Percentiles rank a stretch among this genome's conserved stretches.
Conservation (phyloP, 1,284 basidiomycete species). For the Cryptococcus floricola region DNA sequence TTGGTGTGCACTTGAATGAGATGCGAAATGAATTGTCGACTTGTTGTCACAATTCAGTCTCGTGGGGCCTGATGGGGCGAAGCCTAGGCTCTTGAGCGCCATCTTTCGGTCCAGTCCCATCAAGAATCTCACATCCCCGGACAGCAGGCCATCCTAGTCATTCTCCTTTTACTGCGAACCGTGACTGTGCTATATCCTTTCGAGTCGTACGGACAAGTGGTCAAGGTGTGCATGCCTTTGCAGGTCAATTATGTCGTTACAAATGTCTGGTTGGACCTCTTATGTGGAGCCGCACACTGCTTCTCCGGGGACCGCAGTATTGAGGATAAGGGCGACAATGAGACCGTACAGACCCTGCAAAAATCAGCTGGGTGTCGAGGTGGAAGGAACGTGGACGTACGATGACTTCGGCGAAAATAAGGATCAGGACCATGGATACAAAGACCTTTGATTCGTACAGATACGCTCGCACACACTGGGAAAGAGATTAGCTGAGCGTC, state of each 20-base stretch:
- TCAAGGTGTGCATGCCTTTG: neutral
- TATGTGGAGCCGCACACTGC: constrained; percentile 26
- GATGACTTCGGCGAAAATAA: constrained; percentile 53
- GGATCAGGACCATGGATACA: constrained; percentile 64
- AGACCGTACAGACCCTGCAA: constrained; percentile 54
- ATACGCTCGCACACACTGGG: constrained; percentile 54
- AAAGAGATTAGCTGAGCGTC: neutral
- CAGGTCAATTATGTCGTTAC: neutral
- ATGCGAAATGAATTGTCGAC: no score
- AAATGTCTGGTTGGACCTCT: neutral
- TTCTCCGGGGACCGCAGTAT: constrained; percentile 45
- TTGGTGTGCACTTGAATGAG: no score
- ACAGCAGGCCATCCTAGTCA: no score
- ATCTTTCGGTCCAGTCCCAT: no score
- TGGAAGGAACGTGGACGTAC: constrained; percentile 14
- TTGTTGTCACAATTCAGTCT: no score
- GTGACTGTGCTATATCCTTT: neutral
- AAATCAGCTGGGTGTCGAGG: neutral
- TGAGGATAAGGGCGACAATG: constrained; percentile 56
- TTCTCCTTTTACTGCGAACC: neutral
- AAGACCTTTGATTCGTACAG: constrained; percentile 61
- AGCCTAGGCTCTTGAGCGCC: no score
- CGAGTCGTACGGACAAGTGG: neutral
- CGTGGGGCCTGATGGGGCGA: no score
- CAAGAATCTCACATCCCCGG: no score